Conservation (phyloP, 768 basidiomycete genomes). For the Agrocybe pediades region DNA sequence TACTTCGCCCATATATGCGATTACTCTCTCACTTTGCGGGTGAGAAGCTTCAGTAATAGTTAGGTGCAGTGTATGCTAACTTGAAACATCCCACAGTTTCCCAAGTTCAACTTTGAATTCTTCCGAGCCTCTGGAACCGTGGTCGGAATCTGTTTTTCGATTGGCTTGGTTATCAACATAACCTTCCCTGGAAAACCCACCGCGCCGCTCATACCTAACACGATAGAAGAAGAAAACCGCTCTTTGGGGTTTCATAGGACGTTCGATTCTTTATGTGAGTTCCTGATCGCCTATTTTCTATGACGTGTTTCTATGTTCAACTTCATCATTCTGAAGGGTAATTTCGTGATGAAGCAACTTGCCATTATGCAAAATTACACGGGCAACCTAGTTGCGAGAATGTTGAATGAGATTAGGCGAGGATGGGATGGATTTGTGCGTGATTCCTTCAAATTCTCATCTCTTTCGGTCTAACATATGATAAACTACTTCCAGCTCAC, state of each 20-base stretch:
- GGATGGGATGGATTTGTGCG: conserved; percentile 39
- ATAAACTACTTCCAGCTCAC: not conserved
- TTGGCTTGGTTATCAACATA: too few relatives aligned
- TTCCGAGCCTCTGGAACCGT: too few relatives aligned
- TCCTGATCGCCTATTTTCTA: not conserved
- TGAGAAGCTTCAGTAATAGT: too few relatives aligned
- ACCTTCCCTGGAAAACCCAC: too few relatives aligned
- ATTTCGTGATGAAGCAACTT: conserved; percentile 27
- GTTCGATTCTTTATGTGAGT: conserved; percentile 39
- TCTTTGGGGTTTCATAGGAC: conserved; percentile 43
- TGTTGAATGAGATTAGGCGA: conserved; percentile 37
- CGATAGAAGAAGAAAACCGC: conserved; percentile 35
- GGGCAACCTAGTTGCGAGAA: conserved; percentile 29
- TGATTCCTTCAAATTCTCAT: not conserved
- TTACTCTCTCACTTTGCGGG: too few relatives aligned
- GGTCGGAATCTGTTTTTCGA: too few relatives aligned
- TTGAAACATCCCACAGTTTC: too few relatives aligned
- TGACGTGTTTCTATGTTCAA: too few relatives aligned
- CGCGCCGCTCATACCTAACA: conserved; percentile 18
- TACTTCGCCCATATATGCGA: too few relatives aligned
- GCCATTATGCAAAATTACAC: conserved; percentile 39
- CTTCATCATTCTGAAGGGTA: too few relatives aligned
- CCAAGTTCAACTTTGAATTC: too few relatives aligned
- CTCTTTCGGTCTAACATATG: not conserved
- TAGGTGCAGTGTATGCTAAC: too few relatives aligned